Evolutionary conservation across 805 yeast species (phyloP).

Genomic region (Kodamaea jinghongensis): DNA sequence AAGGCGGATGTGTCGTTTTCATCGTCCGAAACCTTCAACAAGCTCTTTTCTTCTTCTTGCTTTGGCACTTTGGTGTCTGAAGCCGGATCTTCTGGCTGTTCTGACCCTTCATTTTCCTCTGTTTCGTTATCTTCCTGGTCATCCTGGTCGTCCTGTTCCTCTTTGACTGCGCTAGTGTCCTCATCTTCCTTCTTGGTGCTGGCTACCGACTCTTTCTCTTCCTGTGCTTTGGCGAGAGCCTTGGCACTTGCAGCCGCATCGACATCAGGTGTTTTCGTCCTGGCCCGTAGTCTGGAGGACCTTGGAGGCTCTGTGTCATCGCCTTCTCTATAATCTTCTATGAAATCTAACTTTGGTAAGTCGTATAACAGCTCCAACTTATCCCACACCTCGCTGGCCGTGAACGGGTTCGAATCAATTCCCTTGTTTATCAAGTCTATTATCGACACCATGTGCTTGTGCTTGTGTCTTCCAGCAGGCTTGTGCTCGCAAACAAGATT

Average conservation of each 20-base stretch:
- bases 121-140: background rate
- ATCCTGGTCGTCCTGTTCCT: constrained; percentile 1
- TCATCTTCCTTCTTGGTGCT: background rate
- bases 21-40: background rate
- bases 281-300: background rate
- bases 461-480: constrained; percentile 60
- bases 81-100: background rate
- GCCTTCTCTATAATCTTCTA: constrained; percentile 37
- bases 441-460: constrained; percentile 43
- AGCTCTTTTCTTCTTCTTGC: constrained; percentile 1
- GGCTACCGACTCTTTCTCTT: background rate
- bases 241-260: background rate
- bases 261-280: background rate
- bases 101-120: constrained; percentile 3
- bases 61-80: background rate
- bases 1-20: constrained; percentile 4
- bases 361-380: constrained; percentile 55
- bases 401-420: constrained; percentile 24
- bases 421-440: constrained; percentile 37
- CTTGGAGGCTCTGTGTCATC: constrained; percentile 1
- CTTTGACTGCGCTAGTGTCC: background rate
- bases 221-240: background rate
- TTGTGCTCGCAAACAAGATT: constrained; percentile 61
- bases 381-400: constrained; percentile 55
- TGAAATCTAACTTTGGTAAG: constrained; percentile 53